phyloP scores from a whole-genome alignment of 2,329 filamentous ascomycete species.

The Cladosporium sp. region DNA sequence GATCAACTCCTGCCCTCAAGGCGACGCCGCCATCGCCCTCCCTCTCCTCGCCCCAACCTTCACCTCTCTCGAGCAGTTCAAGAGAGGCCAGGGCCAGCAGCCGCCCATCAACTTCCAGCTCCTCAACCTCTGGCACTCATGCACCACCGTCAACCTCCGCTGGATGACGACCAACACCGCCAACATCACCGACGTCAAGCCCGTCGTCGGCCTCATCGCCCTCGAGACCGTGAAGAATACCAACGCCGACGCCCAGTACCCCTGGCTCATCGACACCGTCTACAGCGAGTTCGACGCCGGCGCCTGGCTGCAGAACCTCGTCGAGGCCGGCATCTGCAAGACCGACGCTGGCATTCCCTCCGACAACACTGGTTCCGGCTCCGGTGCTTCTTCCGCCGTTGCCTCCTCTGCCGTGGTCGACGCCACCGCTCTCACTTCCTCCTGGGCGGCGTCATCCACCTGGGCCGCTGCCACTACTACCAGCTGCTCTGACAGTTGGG shows the following conservation, averaged over 20 bases:
- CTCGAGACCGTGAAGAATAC: slow-evolving; percentile 21
- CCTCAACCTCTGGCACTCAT: slow-evolving; percentile 26
- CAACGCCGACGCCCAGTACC: slow-evolving; percentile 16
- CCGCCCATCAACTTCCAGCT: slow-evolving; percentile 29
- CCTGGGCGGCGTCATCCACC: neutral
- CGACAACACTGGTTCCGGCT: neutral
- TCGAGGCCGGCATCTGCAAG: slow-evolving; percentile 24
- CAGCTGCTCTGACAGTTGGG: neutral
- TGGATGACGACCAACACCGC: slow-evolving; percentile 30
- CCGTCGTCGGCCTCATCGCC: slow-evolving; percentile 26
- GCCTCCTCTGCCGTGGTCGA: neutral
- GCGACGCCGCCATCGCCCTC: slow-evolving; percentile 20
- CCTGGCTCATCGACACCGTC: slow-evolving; percentile 26
- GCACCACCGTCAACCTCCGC: slow-evolving; percentile 27
- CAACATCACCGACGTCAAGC: slow-evolving; percentile 22
- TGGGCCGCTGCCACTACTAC: neutral
- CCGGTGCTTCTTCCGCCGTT: neutral
- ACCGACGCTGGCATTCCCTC: slow-evolving; percentile 5
- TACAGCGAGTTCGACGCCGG: slow-evolving; percentile 32
- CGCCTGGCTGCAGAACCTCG: slow-evolving; percentile 30
- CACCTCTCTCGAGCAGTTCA: slow-evolving; percentile 23
- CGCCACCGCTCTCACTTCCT: neutral
- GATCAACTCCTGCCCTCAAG: slow-evolving; percentile 30
- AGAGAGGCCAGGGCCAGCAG: slow-evolving; percentile 29
- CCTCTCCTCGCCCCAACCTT: slow-evolving; percentile 26